phyloP scores from a whole-genome alignment of 331 rosid species.

The Pyrus hybrid region DNA sequence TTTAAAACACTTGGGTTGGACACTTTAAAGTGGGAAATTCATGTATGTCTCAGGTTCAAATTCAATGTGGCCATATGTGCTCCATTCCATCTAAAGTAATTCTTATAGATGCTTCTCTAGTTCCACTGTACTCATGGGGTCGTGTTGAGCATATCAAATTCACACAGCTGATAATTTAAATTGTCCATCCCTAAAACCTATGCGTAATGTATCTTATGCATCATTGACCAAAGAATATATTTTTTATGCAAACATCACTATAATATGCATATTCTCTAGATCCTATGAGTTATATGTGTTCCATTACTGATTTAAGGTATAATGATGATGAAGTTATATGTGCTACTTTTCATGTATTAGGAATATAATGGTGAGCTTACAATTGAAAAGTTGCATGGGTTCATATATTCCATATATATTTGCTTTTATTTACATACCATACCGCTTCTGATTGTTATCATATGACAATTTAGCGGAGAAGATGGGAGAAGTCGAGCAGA shows the following conservation, averaged over 20 bases:
- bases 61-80: neutral
- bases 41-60: neutral
- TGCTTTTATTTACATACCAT: neutral
- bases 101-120: neutral
- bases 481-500: conserved; percentile 99
- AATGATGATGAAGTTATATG: neutral
- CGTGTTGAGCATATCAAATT: too few relatives aligned
- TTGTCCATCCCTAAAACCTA: neutral
- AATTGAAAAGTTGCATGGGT: neutral
- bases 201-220: neutral
- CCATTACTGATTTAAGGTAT: neutral
- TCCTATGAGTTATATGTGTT: neutral
- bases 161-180: too few relatives aligned
- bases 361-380: neutral
- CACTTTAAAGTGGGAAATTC: neutral
- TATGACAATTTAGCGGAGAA: conserved; percentile 67
- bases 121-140: too few relatives aligned
- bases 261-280: neutral
- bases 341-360: neutral
- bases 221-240: neutral
- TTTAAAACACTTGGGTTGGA: neutral
- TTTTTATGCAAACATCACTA: neutral
- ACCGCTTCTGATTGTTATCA: conserved; percentile 23
- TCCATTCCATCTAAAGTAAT: neutral
- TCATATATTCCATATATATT: neutral